Base-by-base conservation (phyloP, 441 rosid species). In the Corymbia calophylla region DNA sequence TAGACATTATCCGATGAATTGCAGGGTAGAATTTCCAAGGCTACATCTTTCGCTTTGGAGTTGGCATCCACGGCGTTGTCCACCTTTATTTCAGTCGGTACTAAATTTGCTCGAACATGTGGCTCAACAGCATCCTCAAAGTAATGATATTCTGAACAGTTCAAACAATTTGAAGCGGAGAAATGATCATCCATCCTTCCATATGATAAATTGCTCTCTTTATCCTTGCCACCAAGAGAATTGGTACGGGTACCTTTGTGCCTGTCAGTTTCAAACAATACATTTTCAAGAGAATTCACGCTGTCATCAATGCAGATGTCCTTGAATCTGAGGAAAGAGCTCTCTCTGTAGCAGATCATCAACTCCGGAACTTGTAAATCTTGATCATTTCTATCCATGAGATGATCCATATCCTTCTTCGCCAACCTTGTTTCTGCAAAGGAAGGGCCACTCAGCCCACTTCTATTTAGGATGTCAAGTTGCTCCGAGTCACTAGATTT, bases 401-500 rank as follows among this genome's bases (percentile, higher is more conserved):
- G 48, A 27, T 44, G 56, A 51, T 60, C 56, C 87, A 82, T 58
- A n/a, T 58, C 87, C 53, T 88, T 54, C 39, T 55, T 64, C 13
- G 27, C 31, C 21, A 44, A 86, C 23, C 64, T 44, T 54, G 87
- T 54, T 58, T 86, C 66, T 54, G 48, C 89, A 23, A 32, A 88
- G 44, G 89, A 53, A 68, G 80, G 58, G 48, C n/a, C 21, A 88
- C 60, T 44, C 54, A 21, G 32, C 89, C 31, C 62, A 48, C 56
- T 27, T 17, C 56, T 35, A 29, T 12, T 53, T 51, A 32, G 55
- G n/a, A 54, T 86, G 29, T 58, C 49, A 23, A 58, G 48, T 66
- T 49, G 87, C 92, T 70, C 89, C 70, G 91, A 90, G 88, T 64
- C 89, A 90, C 87, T 89, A 35, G 88, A 88, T 39, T 92, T 87